Base-by-base conservation (phyloP, 1,284 basidiomycete genomes). In the Microbotryum scabiosae region DNA sequence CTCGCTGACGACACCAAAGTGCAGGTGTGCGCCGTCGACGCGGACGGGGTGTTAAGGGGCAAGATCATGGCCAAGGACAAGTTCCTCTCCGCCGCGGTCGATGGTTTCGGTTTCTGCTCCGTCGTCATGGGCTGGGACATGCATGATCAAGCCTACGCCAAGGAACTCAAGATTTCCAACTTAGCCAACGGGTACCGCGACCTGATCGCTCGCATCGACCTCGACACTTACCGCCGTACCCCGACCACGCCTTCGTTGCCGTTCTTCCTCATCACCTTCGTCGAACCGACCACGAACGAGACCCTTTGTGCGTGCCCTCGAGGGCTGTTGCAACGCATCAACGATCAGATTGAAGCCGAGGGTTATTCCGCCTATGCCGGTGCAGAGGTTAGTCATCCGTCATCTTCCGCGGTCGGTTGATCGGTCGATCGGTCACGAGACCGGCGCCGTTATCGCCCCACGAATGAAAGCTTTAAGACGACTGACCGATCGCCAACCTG, bases 11-110 rank as follows among this genome's bases (percentile, higher is more conserved):
- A 92, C 75, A 83, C 78, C 74, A 94, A 93, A 76, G 84, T 97
- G 73, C 96, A 96, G 77, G 87, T 97, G 91, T 87, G 60, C 60
- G 82, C 76, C 28, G 69, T 77, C 53, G 76, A 77, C 61, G 89
- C 93, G 51, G 94, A 98, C 75, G 94, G 94, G 44, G 84, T 97
- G 21, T 80, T 97, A 18, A 82, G 93, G 52, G 93, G 93, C 52
- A 97, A 61, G 57, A 56, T 68, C 61, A 68, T 65, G 58, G 88
- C 87, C 32, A 96, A 89, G 77, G 81, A 85, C 57, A 98, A 98
- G 77, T 96, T 98, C 73, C 74, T 97, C 32, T 86, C 85, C 53
- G 85, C 88, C 0, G 87, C 82, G 61, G 82, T 84, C 4, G 83
- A 86, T 61, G 89, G 90, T 1, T 93, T 94, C 74, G 89, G 89